Percentiles rank a stretch among this genome's conserved stretches.
Evolutionary conservation across 2,329 filamentous ascomycete species (phyloP).

Genomic region (Ilyonectria destructans): DNA sequence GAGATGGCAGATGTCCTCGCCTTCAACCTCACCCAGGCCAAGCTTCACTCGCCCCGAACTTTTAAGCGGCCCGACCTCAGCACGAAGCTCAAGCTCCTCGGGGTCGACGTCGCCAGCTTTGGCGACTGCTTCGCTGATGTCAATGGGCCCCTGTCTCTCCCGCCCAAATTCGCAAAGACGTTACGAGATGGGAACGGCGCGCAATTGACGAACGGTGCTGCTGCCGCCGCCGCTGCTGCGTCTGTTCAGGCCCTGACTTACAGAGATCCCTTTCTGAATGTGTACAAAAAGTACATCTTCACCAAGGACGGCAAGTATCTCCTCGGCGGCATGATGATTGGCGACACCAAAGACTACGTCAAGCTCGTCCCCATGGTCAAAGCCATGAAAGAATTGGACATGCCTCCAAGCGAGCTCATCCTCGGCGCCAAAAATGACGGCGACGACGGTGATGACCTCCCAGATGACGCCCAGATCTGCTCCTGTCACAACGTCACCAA

Average conservation of each 20-base stretch:
- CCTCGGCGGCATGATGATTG: conserved; percentile 98
- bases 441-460: conserved; percentile 82
- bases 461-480: conserved; percentile 91
- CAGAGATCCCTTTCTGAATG: conserved; percentile 87
- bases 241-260: conserved; percentile 91
- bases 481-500: conserved; percentile 96
- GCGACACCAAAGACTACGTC: conserved; percentile 91
- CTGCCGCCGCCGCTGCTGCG: conserved; percentile 47
- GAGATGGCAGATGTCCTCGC: conserved; percentile 95
- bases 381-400: conserved; percentile 83
- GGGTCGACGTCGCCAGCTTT: conserved; percentile 93
- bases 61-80: conserved; percentile 91
- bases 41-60: conserved; percentile 76
- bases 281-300: conserved; percentile 96
- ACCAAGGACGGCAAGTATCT: conserved; percentile 91
- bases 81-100: conserved; percentile 91
- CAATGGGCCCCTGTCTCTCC: conserved; percentile 85
- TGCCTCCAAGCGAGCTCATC: conserved; percentile 87
- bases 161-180: conserved; percentile 66
- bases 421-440: conserved; percentile 81
- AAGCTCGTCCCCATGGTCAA: conserved; percentile 92
- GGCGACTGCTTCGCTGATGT: conserved; percentile 94
- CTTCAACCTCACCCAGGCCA: conserved; percentile 91
- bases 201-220: background rate
- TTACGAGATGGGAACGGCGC: conserved; percentile 36